These are phyloP conservation scores for Stenogyne calaminthoides DNA, from an alignment of 305 asterid species.

Conservation along the genomic window DNA sequence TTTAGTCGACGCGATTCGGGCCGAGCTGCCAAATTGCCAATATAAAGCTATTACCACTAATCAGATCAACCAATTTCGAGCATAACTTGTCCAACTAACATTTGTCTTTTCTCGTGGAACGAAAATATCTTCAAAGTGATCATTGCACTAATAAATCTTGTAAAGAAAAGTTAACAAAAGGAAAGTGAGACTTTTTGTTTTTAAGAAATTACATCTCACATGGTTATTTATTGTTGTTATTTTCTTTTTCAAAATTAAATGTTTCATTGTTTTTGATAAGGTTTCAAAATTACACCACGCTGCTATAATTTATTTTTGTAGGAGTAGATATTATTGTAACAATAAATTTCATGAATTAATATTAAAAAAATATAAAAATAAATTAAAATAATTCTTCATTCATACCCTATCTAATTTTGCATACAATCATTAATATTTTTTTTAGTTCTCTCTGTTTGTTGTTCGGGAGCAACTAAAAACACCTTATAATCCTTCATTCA, in stretches of 20 bases:
- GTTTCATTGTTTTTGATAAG: not conserved
- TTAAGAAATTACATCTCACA: not conserved
- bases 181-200: not conserved
- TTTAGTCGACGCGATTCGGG: not conserved
- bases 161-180: not conserved
- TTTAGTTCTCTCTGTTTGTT: no score
- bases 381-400: no score
- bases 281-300: no score
- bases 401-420: no score
- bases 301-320: not conserved
- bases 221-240: not conserved
- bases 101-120: not conserved
- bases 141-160: not conserved
- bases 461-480: no score
- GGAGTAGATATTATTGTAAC: no score
- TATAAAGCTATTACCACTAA: not conserved
- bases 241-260: no score
- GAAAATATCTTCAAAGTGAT: not conserved
- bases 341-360: no score
- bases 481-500: no score
- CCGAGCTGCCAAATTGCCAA: not conserved
- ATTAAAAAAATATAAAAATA: no score
- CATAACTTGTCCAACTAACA: not conserved
- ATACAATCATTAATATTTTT: no score
- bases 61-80: not conserved